Conservation (phyloP, 2,329 filamentous ascomycete genomes). For the Ophiostoma australiae region DNA sequence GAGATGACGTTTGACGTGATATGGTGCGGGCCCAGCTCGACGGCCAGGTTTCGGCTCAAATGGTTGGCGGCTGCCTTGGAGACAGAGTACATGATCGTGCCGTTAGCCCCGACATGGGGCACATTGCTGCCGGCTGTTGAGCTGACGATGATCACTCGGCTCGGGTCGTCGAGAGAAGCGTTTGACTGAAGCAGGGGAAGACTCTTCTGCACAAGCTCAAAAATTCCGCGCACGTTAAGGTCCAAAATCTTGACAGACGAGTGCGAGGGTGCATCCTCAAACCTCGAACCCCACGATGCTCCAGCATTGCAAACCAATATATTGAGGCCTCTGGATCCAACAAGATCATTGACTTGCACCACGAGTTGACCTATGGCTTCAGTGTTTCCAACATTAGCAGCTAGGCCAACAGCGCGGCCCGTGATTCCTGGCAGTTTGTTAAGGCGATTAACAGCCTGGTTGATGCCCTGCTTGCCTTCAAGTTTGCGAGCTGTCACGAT, state of each 20-base stretch:
- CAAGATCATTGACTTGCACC: background rate
- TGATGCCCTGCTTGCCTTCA: conserved; percentile 56
- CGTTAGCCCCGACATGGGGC: conserved; percentile 55
- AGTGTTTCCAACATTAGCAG: background rate
- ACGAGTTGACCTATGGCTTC: background rate
- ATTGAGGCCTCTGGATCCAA: background rate
- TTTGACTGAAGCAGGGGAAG: conserved; percentile 25
- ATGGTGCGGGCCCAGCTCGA: conserved; percentile 61
- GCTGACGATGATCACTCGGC: conserved; percentile 60
- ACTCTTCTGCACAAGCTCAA: conserved; percentile 59
- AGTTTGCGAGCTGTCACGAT: conserved; percentile 70
- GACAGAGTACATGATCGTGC: conserved; percentile 61
- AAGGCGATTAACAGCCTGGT: conserved; percentile 60
- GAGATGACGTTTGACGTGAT: conserved; percentile 62
- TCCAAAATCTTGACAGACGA: conserved; percentile 58
- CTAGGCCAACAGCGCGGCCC: conserved; percentile 36
- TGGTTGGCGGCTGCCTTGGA: conserved; percentile 64
- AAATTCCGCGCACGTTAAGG: conserved; percentile 66
- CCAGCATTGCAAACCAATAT: background rate
- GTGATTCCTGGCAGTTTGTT: conserved; percentile 57
- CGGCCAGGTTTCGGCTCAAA: conserved; percentile 56
- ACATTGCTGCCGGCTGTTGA: conserved; percentile 61
- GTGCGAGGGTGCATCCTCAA: background rate
- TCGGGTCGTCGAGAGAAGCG: conserved; percentile 47
- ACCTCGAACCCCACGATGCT: background rate